phyloP scores from a whole-genome alignment of 1,139 yeast species.

The Protomyces gravidus region DNA sequence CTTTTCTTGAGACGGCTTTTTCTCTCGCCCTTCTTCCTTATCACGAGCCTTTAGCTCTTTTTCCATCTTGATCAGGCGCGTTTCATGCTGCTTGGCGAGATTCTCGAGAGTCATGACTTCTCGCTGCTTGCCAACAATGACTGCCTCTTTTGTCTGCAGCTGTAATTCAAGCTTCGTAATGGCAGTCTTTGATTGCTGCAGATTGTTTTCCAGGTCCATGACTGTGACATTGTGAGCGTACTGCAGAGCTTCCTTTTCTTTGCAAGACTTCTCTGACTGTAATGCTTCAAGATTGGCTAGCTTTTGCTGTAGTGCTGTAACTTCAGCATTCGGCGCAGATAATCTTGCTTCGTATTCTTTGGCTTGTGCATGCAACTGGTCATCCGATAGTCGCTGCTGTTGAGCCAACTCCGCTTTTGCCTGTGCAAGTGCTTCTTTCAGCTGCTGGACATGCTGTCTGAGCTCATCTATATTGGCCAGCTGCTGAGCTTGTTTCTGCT shows the following conservation, averaged over 20 bases:
- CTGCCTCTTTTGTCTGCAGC: background rate
- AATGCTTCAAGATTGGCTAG: background rate
- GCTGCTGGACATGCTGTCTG: background rate
- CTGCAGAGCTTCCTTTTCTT: background rate
- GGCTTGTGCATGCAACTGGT: background rate
- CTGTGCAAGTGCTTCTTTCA: background rate
- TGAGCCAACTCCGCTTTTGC: background rate
- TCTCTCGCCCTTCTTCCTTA: background rate
- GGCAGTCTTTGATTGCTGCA: background rate
- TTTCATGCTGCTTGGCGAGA: constrained; percentile 4
- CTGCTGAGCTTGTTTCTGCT: background rate
- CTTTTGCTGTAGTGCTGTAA: background rate
- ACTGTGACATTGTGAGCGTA: background rate
- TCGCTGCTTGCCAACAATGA: background rate
- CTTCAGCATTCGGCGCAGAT: background rate
- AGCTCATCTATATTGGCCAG: background rate
- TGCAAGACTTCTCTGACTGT: background rate
- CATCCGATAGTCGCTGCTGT: background rate
- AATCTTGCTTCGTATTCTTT: background rate
- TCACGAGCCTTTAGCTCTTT: background rate
- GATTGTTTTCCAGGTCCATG: background rate
- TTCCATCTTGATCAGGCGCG: background rate
- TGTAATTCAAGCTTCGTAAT: background rate
- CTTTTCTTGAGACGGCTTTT: background rate
- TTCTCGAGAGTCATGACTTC: background rate